Evolutionary conservation across 169 alveolate species (phyloP), one percentile per base, ranked within the genome.

Genomic region (Cryptosporidium canis): DNA sequence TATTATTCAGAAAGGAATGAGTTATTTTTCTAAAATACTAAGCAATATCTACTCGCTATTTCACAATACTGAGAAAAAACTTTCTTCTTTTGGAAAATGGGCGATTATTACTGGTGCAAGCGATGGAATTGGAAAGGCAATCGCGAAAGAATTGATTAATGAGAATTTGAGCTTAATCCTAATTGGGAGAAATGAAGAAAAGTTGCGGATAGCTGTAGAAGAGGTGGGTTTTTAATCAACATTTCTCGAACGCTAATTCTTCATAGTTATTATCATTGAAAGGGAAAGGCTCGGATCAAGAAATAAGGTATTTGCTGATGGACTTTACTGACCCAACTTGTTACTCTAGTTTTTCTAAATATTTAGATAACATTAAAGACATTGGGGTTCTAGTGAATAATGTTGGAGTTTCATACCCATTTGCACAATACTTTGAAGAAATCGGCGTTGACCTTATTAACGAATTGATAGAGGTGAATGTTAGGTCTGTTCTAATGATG

Each of bases 31-130:
- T 7, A 67, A 12, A 29, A 29, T 24, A 18, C 3, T 47, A 44
- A 27, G 12, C 31, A 45, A 45, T 14, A 21, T 43, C 16, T 67
- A 5, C 24, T 7, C 16, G 6, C 45, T 44, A 7, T 24, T 45
- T 8, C 11, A 0, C 9, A 29, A 29, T 29, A 6, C 48, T n/a
- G 44, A 63, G 31, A 90, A 33, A 43, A 53, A 77, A 27, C 55
- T 90, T 72, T 44, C 72, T 82, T 85, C 85, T 51, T 83, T 66
- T 55, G 95, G 95, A 21, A 91, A 90, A 66, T 93, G 93, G 93
- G 95, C 94, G 0, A 77, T 93, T 51, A 77, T 93, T n/a, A 92
- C 95, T 4, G 96, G 96, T 14, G 96, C 96, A 83, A 91, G 94
- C 3, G 96, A 93, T 58, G 96, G 96, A 67, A 93, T 93, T 18